Percentiles rank a stretch among this genome's conserved stretches.
Conservation (phyloP, 2,329 filamentous ascomycete genomes). For the Trichoderma hamatum region DNA sequence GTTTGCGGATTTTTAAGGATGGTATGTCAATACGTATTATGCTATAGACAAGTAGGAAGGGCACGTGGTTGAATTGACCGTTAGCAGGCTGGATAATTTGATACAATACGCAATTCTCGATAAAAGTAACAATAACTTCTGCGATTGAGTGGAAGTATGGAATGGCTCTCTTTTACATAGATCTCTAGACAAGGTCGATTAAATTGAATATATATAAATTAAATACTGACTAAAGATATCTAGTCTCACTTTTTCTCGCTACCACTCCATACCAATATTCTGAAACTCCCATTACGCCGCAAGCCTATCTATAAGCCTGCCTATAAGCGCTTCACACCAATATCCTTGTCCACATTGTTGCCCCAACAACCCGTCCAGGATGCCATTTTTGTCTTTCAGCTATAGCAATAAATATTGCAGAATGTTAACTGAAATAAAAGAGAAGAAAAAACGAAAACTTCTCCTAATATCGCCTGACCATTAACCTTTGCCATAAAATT, state of each 20-base stretch:
- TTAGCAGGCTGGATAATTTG: no score
- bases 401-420: background rate
- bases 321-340: background rate
- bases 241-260: background rate
- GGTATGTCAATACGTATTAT: no score
- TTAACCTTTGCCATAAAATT: background rate
- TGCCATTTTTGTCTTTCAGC: background rate
- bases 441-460: background rate
- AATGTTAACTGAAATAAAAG: background rate
- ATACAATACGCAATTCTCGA: no score
- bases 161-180: no score
- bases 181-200: no score
- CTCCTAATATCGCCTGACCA: background rate
- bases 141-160: no score
- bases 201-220: background rate
- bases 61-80: no score
- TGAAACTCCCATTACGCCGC: conserved; percentile 2
- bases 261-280: background rate
- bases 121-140: no score
- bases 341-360: background rate
- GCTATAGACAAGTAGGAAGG: no score
- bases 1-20: no score
- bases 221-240: background rate
- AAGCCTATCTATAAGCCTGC: background rate
- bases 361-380: background rate